These are phyloP conservation scores for Dalechampia spathulata DNA, from an alignment of 441 rosid species.

Conservation along the genomic window DNA sequence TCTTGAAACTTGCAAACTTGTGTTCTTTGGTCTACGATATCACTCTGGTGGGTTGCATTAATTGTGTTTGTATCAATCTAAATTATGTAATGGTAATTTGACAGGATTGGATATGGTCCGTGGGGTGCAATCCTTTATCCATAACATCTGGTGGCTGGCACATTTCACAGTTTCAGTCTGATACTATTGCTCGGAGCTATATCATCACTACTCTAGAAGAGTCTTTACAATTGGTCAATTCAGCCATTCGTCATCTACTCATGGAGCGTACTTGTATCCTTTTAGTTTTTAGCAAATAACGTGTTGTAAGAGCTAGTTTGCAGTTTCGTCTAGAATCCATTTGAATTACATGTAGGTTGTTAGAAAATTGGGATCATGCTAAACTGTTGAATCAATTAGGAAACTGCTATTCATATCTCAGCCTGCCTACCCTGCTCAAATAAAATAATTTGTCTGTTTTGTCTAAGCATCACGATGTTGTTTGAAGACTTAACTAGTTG, in stretches of 20 bases:
- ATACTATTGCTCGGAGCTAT: conserved; percentile 90
- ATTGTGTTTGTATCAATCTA: background rate
- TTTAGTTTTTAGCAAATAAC: conserved; percentile 3
- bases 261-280: conserved; percentile 97
- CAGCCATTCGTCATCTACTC: conserved; percentile 72
- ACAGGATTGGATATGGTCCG: conserved; percentile 98
- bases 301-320: background rate
- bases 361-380: background rate
- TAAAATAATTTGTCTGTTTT: background rate
- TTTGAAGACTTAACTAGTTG: conserved; percentile 44
- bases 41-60: background rate
- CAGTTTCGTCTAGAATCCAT: background rate
- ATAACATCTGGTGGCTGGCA: conserved; percentile 89
- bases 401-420: background rate
- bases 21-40: background rate
- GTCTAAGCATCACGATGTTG: background rate
- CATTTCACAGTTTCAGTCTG: conserved; percentile 79
- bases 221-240: conserved; percentile 75
- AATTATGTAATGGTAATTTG: conserved; percentile 15
- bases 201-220: conserved; percentile 87
- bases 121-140: conserved; percentile 91
- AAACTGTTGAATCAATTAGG: background rate
- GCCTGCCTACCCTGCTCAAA: background rate
- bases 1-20: background rate
- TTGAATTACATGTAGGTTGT: background rate